Evolutionary conservation across 768 basidiomycete species (phyloP).

Genomic region (Calocera viscosa): DNA sequence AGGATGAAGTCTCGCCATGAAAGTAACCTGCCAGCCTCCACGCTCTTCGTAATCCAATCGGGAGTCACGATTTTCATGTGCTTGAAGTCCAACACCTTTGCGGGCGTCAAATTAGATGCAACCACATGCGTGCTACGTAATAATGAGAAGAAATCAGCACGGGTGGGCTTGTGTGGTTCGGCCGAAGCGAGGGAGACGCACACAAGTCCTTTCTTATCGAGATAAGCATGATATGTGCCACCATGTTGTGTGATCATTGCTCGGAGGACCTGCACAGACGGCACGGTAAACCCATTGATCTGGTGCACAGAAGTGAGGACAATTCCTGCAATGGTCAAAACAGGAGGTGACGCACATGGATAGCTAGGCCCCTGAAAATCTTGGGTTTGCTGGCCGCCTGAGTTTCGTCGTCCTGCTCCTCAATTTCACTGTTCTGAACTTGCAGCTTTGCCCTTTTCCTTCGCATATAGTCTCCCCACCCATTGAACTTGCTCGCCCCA

Average conservation of each 20-base stretch:
- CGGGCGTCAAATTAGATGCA: conserved; percentile 79
- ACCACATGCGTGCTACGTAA: conserved; percentile 73
- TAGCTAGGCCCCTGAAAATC: conserved; percentile 61
- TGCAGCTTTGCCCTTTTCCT: conserved; percentile 85
- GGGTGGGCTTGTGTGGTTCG: not conserved
- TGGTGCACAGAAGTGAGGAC: conserved; percentile 23
- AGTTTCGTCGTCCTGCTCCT: conserved; percentile 19
- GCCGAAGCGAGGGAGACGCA: conserved; percentile 30
- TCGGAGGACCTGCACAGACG: conserved; percentile 74
- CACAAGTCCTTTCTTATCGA: conserved; percentile 66
- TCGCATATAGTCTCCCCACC: conserved; percentile 77
- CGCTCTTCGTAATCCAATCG: conserved; percentile 78
- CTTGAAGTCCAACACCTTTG: conserved; percentile 79
- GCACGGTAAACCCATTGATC: conserved; percentile 85
- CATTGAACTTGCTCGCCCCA: conserved; percentile 67
- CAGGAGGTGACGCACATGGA: conserved; percentile 54
- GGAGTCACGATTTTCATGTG: conserved; percentile 82
- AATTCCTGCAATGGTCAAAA: not conserved
- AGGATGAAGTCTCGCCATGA: conserved; percentile 64
- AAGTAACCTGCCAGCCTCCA: conserved; percentile 49
- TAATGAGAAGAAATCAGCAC: not conserved
- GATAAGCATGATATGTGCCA: conserved; percentile 70
- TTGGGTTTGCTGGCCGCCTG: conserved; percentile 26
- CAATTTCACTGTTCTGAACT: conserved; percentile 50
- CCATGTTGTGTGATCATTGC: conserved; percentile 71